These are phyloP conservation scores for Exophiala sp. DNA, from an alignment of 2,329 filamentous ascomycete genomes.

Conservation along the genomic window DNA sequence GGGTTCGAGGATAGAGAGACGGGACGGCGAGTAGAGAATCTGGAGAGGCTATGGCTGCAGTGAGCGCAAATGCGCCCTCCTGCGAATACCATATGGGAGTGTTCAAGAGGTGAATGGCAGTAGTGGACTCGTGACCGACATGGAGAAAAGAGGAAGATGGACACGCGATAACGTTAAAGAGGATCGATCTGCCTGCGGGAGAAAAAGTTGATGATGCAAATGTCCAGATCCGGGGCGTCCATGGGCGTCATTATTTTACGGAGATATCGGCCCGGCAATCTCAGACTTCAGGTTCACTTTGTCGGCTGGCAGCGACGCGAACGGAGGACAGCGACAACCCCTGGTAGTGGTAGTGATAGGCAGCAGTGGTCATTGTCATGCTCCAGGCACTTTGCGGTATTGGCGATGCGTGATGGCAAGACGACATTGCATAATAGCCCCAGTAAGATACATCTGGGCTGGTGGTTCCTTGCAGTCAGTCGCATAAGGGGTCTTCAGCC, in stretches of 20 bases:
- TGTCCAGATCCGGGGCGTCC: neutral
- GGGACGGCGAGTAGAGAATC: neutral
- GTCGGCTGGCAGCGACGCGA: too few species aligned
- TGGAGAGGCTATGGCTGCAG: slow-evolving; percentile 17
- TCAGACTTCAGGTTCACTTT: too few species aligned
- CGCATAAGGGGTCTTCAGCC: too few species aligned
- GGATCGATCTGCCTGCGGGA: slow-evolving; percentile 11
- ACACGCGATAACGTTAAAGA: slow-evolving; percentile 2
- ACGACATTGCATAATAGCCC: too few species aligned
- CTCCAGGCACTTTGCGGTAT: too few species aligned
- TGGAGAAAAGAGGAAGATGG: neutral
- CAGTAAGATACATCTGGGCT: too few species aligned
- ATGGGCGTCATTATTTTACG: too few species aligned
- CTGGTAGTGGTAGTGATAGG: too few species aligned
- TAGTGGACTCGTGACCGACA: neutral
- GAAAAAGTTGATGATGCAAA: slow-evolving; percentile 9
- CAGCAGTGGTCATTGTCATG: too few species aligned
- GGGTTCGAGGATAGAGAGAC: neutral
- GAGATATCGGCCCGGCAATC: neutral
- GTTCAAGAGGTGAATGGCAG: neutral
- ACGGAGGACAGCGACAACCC: too few species aligned
- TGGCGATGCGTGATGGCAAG: too few species aligned
- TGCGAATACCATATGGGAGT: slow-evolving; percentile 15
- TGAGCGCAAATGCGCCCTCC: slow-evolving; percentile 24
- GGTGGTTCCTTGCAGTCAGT: too few species aligned